These are phyloP conservation scores for Turnera subulata DNA, from an alignment of 345 rosid genomes.

Conservation along the genomic window DNA sequence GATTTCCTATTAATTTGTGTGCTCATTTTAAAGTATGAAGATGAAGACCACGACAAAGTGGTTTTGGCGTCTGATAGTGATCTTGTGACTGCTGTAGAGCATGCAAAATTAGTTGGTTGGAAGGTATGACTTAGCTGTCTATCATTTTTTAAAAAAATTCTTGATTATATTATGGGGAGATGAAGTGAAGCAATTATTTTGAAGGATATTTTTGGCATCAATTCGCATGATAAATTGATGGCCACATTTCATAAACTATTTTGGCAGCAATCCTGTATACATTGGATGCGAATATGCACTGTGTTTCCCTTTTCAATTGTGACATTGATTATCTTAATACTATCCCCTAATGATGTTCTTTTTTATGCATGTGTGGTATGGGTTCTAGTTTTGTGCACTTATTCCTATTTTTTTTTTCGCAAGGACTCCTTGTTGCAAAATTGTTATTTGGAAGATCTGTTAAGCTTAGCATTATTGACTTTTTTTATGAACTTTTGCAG, in stretches of 20 bases:
- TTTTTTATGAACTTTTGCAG: constrained; percentile 39
- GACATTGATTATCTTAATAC: too few species aligned
- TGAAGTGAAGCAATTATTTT: too few species aligned
- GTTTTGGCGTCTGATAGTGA: constrained; percentile 81
- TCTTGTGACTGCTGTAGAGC: constrained; percentile 83
- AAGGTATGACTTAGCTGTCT: constrained; percentile 49
- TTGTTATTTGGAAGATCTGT: background rate
- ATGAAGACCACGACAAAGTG: constrained; percentile 92
- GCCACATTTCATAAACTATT: too few species aligned
- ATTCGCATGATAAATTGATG: too few species aligned
- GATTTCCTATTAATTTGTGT: constrained; percentile 15
- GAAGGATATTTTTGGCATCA: too few species aligned
- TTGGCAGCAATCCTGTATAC: too few species aligned
- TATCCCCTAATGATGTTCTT: too few species aligned
- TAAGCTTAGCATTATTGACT: background rate
- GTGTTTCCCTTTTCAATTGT: too few species aligned
- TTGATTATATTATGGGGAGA: background rate
- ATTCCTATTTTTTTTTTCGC: background rate
- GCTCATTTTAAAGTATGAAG: constrained; percentile 66
- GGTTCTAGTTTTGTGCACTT: too few species aligned
- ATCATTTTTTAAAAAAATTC: background rate
- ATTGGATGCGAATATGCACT: background rate
- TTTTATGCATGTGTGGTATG: too few species aligned
- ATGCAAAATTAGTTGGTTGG: constrained; percentile 83
- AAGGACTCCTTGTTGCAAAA: background rate